Evolutionary conservation across 176 grass and related monocot species (phyloP).

Genomic region (Typha latifolia): DNA sequence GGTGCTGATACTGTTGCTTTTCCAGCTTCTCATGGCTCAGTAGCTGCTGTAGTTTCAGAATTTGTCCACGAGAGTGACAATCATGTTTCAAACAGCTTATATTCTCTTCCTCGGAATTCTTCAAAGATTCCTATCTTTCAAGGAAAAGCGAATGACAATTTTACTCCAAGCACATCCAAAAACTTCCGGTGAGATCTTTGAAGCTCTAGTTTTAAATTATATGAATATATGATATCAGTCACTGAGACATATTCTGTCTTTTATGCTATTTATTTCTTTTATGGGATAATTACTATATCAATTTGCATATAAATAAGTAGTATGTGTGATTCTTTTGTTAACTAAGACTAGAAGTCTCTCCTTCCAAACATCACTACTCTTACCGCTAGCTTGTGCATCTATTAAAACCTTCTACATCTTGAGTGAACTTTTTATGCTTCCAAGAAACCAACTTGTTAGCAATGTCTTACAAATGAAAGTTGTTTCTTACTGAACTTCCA

Average conservation of each 20-base stretch:
- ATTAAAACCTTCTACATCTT: not conserved
- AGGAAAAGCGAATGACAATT: conserved; percentile 65
- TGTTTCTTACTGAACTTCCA: too few relatives aligned
- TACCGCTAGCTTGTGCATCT: conserved; percentile 12
- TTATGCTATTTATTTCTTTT: too few relatives aligned
- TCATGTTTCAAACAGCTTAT: conserved; percentile 43
- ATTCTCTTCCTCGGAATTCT: conserved; percentile 41
- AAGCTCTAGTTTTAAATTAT: not conserved
- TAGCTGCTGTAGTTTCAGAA: conserved; percentile 26
- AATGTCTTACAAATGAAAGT: not conserved
- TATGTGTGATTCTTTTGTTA: too few relatives aligned
- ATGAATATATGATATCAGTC: not conserved
- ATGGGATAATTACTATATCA: too few relatives aligned
- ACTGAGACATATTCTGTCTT: not conserved
- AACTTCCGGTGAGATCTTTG: conserved; percentile 57
- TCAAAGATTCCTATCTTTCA: conserved; percentile 53
- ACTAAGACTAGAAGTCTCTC: too few relatives aligned
- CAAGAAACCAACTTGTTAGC: not conserved
- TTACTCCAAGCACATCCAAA: conserved; percentile 66
- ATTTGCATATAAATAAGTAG: too few relatives aligned
- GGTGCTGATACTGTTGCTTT: conserved; percentile 40
- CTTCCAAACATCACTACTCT: too few relatives aligned
- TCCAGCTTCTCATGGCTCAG: conserved; percentile 18
- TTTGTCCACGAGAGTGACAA: conserved; percentile 41
- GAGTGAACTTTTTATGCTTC: not conserved